phyloP scores from a whole-genome alignment of 306 rosid species.

The Comarum palustre region DNA sequence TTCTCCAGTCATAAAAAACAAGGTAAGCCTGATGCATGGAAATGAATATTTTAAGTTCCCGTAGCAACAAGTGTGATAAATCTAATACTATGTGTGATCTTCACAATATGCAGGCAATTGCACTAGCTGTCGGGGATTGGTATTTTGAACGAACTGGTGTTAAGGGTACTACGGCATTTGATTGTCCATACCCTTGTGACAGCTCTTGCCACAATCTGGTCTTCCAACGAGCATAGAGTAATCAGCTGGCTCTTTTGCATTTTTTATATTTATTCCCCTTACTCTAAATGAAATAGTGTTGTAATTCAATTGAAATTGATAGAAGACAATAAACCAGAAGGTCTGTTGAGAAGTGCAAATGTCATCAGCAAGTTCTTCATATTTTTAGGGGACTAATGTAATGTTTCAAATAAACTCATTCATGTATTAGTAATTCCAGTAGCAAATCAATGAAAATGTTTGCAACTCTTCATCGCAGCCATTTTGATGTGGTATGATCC shows the following conservation, averaged over 20 bases:
- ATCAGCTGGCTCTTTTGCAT: conserved; percentile 14
- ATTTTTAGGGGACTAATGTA: background rate
- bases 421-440: background rate
- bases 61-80: background rate
- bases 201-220: conserved; percentile 76
- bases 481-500: background rate
- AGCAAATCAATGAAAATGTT: background rate
- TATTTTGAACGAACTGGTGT: conserved; percentile 65
- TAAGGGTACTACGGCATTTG: conserved; percentile 46
- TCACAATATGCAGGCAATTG: conserved; percentile 58
- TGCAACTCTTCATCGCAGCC: conserved; percentile 5
- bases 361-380: conserved; percentile 30
- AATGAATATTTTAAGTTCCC: background rate
- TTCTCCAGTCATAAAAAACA: conserved; percentile 64
- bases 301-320: conserved; percentile 34
- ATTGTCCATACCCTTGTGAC: conserved; percentile 91
- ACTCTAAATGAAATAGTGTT: conserved; percentile 8
- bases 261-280: conserved; percentile 6
- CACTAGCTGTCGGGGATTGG: conserved; percentile 92
- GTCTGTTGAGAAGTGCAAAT: conserved; percentile 34
- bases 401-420: conserved; percentile 5
- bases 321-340: conserved; percentile 29
- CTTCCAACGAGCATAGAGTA: conserved; percentile 43
- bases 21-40: conserved; percentile 43
- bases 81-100: conserved; percentile 19